Evolutionary conservation across 345 rosid genomes (phyloP), one percentile per base, ranked within the genome.

Genomic region (Microcos paniculata): DNA sequence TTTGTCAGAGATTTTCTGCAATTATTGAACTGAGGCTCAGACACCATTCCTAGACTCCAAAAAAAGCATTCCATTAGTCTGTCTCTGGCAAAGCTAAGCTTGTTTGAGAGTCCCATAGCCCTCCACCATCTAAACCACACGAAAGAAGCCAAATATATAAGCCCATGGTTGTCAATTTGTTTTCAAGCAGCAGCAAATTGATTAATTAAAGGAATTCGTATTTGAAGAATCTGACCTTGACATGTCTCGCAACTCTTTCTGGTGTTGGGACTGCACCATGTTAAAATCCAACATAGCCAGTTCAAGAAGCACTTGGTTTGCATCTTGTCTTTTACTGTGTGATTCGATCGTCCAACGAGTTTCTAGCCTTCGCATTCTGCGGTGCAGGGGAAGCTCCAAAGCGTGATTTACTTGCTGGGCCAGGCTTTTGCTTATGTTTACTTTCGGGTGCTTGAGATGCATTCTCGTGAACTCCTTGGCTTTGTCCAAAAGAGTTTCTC

Each of bases 21-120:
- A 0, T 72, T 31, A 40, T 72, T 62, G 24, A 63, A 80, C 8
- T 78, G 76, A 33, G 88, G 87, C 9, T 82, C 77, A 42, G 15
- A 46, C 9, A 64, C 51, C 28, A 86, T 67, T 30, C 87, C 88
- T 13, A 80, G 73, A 0, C 72, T 61, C 81, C 84, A 83, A 16
- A 84, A 72, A 77, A 81, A 88, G 79, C 87, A 77, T 48, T 84
- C 89, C 85, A 83, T 63, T 24, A 84, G 67, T 30, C 89, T 81
- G 68, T 84, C 85, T 73, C 89, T 73, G 1, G 85, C 79, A 38
- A 88, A 88, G 26, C 64, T 62, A 75, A 84, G 24, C 46, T 75
- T 80, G n/a, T 31, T 79, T 7, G 76, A 75, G 12, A 85, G 73
- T 23, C 72, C 77, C 31, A 74, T 64, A n/a, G 30, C 63, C 18